Evolutionary conservation across 2,329 filamentous ascomycete genomes (phyloP).

Genomic region (Trichoderma endophyticum): DNA sequence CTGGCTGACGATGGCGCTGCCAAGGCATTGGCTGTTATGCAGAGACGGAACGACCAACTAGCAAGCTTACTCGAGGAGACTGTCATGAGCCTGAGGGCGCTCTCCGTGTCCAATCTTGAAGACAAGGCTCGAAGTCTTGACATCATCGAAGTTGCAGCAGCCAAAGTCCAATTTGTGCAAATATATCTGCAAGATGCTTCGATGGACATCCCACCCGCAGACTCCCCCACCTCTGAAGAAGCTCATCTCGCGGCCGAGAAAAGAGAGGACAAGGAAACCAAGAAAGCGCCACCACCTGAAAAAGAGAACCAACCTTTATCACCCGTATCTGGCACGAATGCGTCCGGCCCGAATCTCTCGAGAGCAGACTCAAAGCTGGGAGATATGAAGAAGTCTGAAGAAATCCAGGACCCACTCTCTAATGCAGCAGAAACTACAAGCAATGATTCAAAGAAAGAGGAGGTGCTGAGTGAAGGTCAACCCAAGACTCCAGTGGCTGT

Average conservation of each 20-base stretch:
- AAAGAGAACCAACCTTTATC: constrained; percentile 8
- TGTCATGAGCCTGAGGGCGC: constrained; percentile 58
- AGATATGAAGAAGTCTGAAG: background rate
- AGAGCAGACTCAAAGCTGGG: background rate
- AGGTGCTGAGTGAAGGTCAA: background rate
- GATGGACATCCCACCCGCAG: constrained; percentile 42
- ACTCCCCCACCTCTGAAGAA: background rate
- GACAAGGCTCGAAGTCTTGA: constrained; percentile 50
- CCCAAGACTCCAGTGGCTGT: constrained; percentile 26
- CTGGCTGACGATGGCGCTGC: constrained; percentile 35
- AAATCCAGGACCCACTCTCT: background rate
- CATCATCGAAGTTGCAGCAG: constrained; percentile 55
- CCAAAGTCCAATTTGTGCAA: constrained; percentile 64
- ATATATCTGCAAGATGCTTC: constrained; percentile 58
- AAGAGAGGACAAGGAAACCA: background rate
- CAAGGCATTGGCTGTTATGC: constrained; percentile 49
- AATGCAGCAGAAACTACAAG: background rate
- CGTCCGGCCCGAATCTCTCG: background rate
- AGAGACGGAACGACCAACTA: constrained; percentile 63
- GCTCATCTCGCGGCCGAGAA: background rate
- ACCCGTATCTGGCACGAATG: background rate
- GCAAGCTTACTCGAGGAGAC: constrained; percentile 67
- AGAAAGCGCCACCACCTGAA: background rate
- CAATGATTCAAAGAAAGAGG: background rate
- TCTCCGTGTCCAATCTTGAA: constrained; percentile 50